phyloP scores from a whole-genome alignment of 306 rosid species.

The Glycine soja region DNA sequence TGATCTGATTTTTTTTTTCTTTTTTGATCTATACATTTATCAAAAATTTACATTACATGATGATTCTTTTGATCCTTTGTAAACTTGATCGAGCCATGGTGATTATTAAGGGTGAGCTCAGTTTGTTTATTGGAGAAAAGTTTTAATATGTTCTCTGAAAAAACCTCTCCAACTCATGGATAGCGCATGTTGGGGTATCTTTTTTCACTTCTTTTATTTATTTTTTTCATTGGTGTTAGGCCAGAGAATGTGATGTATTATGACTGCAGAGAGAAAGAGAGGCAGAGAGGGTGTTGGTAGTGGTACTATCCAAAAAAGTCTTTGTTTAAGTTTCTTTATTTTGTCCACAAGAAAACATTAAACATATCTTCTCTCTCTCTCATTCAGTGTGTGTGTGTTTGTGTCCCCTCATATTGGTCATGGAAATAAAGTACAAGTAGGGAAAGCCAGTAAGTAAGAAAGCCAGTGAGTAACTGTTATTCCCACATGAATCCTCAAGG shows the following conservation, averaged over 20 bases:
- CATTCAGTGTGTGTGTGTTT: constrained; percentile 28
- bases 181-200: constrained; percentile 58
- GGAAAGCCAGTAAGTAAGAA: constrained; percentile 65
- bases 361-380: constrained; percentile 14
- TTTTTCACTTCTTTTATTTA: constrained; percentile 25
- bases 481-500: constrained; percentile 81
- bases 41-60: constrained; percentile 35
- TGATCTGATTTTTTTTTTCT: constrained; percentile 36
- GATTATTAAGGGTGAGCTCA: constrained; percentile 15
- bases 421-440: constrained; percentile 56
- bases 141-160: constrained; percentile 43
- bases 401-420: constrained; percentile 48
- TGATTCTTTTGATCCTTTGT: constrained; percentile 60
- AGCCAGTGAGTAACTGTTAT: constrained; percentile 65
- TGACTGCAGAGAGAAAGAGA: constrained; percentile 45
- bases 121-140: constrained; percentile 46
- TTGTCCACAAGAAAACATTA: constrained; percentile 64
- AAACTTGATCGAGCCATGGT: constrained; percentile 37
- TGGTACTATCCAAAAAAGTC: constrained; percentile 54
- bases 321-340: constrained; percentile 61
- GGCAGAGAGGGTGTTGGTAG: constrained; percentile 44
- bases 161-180: constrained; percentile 55
- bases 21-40: constrained; percentile 34
- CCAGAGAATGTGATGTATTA: constrained; percentile 57
- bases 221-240: constrained; percentile 37